Evolutionary conservation across 2,329 filamentous ascomycete genomes (phyloP), one percentile per base, ranked within the genome.

Genomic region (Coleophoma crateriformis): DNA sequence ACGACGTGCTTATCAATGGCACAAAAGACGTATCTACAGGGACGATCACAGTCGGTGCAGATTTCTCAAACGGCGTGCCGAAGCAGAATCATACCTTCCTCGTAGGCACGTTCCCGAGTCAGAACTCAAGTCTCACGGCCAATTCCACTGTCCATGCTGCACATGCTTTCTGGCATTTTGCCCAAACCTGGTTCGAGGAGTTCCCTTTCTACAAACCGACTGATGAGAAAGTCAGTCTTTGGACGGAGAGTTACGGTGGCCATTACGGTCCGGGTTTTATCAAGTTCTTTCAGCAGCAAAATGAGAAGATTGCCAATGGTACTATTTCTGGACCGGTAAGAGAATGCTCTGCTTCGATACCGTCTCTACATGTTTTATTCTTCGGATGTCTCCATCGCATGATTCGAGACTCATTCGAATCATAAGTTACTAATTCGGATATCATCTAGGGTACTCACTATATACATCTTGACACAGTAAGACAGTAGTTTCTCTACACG

Each of bases 231-330:
- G 79, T 80, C 2, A 80, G 78, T 53, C 67, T 88, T 4, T 86
- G 84, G 54, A 74, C 81, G 0, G 82, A 88, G 62, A 83, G 78
- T 63, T 84, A 87, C 60, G 78, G 83, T 27, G 85, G 85, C 7
- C 75, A 79, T 46, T 88, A 86, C 56, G 85, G 80, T 0, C 82
- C 83, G 1, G 68, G 75, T 1, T 84, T 87, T 56, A 37, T 79
- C 4, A 66, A 70, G n/a, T 68, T 69, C 41, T 77, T 75, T 65
- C 72, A 84, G 57, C 64, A 76, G 49, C 82, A 88, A 64, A 89
- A 88, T 58, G 65, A 72, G 12, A 71, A 71, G 48, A 75, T 77
- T 10, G 58, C 63, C 15, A 74, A 70, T 44, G 76, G 79, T 4
- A 62, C 70, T 1, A 52, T 79, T 2, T 61, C 72, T 7, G 64